Percentiles rank a stretch among this genome's conserved stretches.
Conservation (phyloP, 2,329 filamentous ascomycete species). For the Trichoderma hamatum region DNA sequence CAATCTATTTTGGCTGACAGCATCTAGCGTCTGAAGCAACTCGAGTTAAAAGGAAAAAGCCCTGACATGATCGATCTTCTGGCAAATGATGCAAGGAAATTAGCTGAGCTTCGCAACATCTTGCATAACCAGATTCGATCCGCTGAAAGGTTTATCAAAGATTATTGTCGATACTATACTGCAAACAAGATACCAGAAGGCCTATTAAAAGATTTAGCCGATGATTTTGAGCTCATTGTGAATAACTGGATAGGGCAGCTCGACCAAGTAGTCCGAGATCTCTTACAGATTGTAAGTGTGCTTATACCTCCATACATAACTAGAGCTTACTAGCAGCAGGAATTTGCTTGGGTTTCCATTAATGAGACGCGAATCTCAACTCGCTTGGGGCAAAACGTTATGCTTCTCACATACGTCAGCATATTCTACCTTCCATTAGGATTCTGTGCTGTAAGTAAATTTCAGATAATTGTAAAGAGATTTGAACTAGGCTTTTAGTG, state of each 20-base stretch:
- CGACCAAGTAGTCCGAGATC: background rate
- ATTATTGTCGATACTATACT: background rate
- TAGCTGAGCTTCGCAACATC: background rate
- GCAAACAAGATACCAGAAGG: background rate
- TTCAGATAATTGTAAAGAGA: too few relatives aligned
- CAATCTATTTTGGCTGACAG: background rate
- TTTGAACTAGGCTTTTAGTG: background rate
- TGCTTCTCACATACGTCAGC: slow-evolving; percentile 44
- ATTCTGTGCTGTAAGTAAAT: slow-evolving; percentile 33
- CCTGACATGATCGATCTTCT: background rate
- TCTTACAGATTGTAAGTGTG: background rate
- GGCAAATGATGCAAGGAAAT: background rate
- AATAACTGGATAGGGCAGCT: background rate
- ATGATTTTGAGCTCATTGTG: background rate
- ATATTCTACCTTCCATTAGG: slow-evolving; percentile 46
- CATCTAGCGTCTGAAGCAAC: background rate
- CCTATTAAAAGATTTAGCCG: background rate
- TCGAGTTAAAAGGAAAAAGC: background rate
- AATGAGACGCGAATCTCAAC: slow-evolving; percentile 26
- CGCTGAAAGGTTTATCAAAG: background rate
- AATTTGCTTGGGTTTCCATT: background rate
- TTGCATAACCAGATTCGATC: background rate
- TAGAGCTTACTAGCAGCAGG: background rate
- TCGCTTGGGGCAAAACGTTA: slow-evolving; percentile 41
- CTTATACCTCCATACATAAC: background rate